Base-by-base conservation (phyloP, 2,329 filamentous ascomycete genomes). In the Kalmusia sp. region DNA sequence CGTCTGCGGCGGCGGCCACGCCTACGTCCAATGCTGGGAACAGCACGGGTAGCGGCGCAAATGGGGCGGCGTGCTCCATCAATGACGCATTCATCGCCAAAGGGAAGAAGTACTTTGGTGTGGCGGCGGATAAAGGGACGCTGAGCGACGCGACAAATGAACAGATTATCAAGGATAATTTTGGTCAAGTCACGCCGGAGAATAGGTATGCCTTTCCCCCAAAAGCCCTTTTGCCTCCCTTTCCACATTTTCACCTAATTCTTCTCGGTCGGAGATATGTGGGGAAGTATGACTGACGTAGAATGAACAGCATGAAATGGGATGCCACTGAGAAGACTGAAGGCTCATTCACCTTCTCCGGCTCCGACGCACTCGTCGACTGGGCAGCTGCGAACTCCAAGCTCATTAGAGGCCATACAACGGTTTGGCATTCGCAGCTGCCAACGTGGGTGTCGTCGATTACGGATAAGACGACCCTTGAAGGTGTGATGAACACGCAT, bases 51-150 rank as follows among this genome's bases (percentile, higher is more conserved):
- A 60, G 37, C 19, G 56, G 62, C 4, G 49, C 63, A 33, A 61
- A 64, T 19, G 65, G 64, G 4, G 67, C 52, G 9, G 30, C 53
- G 11, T 70, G 67, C 58, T 61, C 61, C 50, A 83, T 82, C 71
- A 77, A 88, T 56, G 80, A 87, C 66, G 68, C 70, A 12, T 68
- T 88, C 74, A 82, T 83, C 67, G 80, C 81, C 52, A 81, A 84
- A 63, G 87, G 87, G 57, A 90, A 89, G 76, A 78, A 82, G 58
- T 90, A 89, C 74, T 84, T 82, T 50, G 88, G 87, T 58, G 81
- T 80, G 12, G 79, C 77, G 49, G 78, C 82, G 1, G 86, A 89
- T 64, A 77, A 82, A 64, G 76, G 75, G 55, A 79, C 76, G 9
- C 79, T 89, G 3, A 76, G 68, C 28, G 68, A 75, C 8, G 78